Percentiles rank a stretch among this genome's conserved stretches.
Conservation (phyloP, 2,329 filamentous ascomycete species). For the Alternaria tenuissima region DNA sequence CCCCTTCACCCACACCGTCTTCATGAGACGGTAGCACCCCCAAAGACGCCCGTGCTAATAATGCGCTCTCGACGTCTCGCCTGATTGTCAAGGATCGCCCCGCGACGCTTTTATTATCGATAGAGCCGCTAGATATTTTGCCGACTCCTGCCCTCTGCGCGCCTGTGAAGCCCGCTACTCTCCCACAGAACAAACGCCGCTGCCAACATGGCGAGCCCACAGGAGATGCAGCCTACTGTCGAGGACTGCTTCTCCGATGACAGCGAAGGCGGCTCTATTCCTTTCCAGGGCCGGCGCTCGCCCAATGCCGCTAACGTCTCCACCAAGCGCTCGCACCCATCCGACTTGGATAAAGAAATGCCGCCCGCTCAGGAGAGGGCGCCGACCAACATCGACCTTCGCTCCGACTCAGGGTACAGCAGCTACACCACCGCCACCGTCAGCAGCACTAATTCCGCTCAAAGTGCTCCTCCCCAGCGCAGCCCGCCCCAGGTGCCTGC, state of each 20-base stretch:
- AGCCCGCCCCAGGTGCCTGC: constrained; percentile 36
- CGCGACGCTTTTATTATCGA: constrained; percentile 26
- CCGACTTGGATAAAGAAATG: constrained; percentile 45
- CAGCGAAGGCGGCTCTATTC: constrained; percentile 33
- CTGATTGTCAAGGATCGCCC: constrained; percentile 29
- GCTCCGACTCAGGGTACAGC: constrained; percentile 70
- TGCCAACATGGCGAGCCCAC: constrained; percentile 32
- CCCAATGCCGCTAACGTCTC: constrained; percentile 61
- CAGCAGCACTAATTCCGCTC: constrained; percentile 61
- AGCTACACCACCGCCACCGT: constrained; percentile 64
- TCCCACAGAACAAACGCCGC: constrained; percentile 11
- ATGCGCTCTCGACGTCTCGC: constrained; percentile 28
- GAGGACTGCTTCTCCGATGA: constrained; percentile 56
- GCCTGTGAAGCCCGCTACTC: constrained; percentile 13
- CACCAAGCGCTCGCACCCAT: constrained; percentile 56
- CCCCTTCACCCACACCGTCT: constrained; percentile 2
- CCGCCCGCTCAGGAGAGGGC: constrained; percentile 33
- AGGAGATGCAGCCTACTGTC: constrained; percentile 33
- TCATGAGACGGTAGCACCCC: constrained; percentile 22
- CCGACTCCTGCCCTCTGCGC: constrained; percentile 18
- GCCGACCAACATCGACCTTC: constrained; percentile 55
- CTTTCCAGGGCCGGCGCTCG: constrained; percentile 53
- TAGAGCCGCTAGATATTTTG: constrained; percentile 31
- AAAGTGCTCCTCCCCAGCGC: constrained; percentile 48
- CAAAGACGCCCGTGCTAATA: constrained; percentile 9